These are phyloP conservation scores for Isoetes engelmannii DNA, from an alignment of 83 land plant species.

Conservation along the genomic window DNA sequence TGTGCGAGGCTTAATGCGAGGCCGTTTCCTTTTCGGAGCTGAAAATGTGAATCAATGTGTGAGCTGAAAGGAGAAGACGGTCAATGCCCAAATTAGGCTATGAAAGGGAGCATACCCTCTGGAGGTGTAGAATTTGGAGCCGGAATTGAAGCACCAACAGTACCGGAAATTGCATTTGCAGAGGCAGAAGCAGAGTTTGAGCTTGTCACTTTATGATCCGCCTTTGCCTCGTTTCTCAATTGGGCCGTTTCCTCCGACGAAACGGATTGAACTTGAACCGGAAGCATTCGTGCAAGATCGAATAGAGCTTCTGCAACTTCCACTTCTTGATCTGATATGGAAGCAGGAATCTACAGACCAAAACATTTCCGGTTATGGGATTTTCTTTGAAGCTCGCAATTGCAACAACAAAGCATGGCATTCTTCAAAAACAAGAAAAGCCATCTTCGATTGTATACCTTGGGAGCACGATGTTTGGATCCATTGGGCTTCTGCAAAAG, in stretches of 20 bases:
- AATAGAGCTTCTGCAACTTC: slow-evolving; percentile 40
- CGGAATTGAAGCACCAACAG: neutral
- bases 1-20: slow-evolving; percentile 19
- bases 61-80: too few species aligned
- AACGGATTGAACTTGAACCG: slow-evolving; percentile 14
- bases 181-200: neutral
- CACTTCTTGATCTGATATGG: slow-evolving; percentile 32
- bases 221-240: too few species aligned
- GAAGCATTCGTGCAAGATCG: slow-evolving; percentile 8
- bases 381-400: too few species aligned
- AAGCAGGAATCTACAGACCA: neutral
- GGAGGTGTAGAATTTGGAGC: slow-evolving; percentile 8
- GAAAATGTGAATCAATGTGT: neutral
- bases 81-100: neutral
- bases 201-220: neutral
- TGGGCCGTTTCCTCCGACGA: neutral
- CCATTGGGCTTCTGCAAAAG: slow-evolving; percentile 34
- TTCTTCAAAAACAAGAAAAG: too few species aligned
- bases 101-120: slow-evolving; percentile 6
- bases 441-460: neutral
- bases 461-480: slow-evolving; percentile 25
- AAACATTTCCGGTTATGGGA: too few species aligned
- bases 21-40: slow-evolving; percentile 19
- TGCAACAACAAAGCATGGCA: too few species aligned
- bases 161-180: slow-evolving; percentile 8